These are phyloP conservation scores for Trichocomaceae sp. DNA, from an alignment of 2,329 filamentous ascomycete species.

Conservation along the genomic window DNA sequence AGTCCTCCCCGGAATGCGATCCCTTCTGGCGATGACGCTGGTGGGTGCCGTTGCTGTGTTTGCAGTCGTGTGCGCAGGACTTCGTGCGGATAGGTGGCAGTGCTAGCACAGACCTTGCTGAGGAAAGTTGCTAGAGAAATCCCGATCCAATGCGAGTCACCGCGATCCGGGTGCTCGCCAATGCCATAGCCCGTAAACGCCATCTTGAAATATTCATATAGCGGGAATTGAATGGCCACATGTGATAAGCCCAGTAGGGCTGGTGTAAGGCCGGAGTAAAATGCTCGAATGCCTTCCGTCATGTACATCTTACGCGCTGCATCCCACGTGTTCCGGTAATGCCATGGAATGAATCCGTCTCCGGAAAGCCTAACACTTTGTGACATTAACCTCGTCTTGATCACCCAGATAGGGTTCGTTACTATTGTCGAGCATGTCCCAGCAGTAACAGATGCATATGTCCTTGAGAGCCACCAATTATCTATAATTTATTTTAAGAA, in stretches of 20 bases:
- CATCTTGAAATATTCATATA: conserved; percentile 89
- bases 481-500: conserved; percentile 43
- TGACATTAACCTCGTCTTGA: conserved; percentile 97
- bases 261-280: conserved; percentile 91
- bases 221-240: conserved; percentile 93
- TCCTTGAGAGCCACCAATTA: conserved; percentile 70
- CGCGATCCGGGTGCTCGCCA: conserved; percentile 59
- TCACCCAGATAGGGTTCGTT: conserved; percentile 98
- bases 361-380: conserved; percentile 58
- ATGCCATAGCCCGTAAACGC: conserved; percentile 85
- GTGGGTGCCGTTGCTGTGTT: conserved; percentile 70
- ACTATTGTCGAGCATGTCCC: conserved; percentile 88
- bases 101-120: conserved; percentile 90
- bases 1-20: conserved; percentile 42
- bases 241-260: conserved; percentile 88
- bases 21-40: conserved; percentile 43
- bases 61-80: conserved; percentile 89
- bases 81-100: conserved; percentile 94
- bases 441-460: conserved; percentile 84
- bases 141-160: conserved; percentile 69
- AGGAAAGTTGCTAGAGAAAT: conserved; percentile 84
- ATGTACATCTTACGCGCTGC: conserved; percentile 94
- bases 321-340: conserved; percentile 83
- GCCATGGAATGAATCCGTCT: conserved; percentile 58
- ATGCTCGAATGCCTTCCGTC: conserved; percentile 78